Conservation (phyloP, 1,139 yeast genomes). For the Martiniozyma asiatica region DNA sequence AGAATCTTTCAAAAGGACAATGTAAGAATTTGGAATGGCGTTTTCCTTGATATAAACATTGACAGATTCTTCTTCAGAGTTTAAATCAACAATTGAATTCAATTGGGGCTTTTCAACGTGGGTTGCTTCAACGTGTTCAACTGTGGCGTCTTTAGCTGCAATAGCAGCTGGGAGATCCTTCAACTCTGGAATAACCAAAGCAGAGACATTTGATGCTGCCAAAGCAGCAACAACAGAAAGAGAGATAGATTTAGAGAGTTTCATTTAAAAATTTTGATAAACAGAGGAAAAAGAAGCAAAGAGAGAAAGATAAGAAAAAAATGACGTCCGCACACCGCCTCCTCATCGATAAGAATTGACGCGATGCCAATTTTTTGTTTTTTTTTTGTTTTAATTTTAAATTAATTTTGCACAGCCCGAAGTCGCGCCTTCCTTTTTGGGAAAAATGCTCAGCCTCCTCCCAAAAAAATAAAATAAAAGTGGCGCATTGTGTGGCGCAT, state of each 20-base stretch:
- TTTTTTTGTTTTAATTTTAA: no score
- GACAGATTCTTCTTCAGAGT: slow-evolving; percentile 24
- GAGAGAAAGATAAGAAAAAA: slow-evolving; percentile 3
- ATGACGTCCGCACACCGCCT: no score
- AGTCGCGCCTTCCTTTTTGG: no score
- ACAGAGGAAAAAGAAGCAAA: slow-evolving; percentile 3
- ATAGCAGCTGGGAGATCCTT: slow-evolving; percentile 34
- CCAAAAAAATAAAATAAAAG: no score
- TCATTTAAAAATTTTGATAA: slow-evolving; percentile 25
- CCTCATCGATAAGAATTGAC: no score
- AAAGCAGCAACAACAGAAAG: slow-evolving; percentile 31
- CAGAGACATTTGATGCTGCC: slow-evolving; percentile 50
- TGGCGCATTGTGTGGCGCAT: no score
- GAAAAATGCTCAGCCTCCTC: no score
- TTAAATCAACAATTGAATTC: slow-evolving; percentile 13
- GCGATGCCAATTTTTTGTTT: no score
- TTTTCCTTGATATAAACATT: slow-evolving; percentile 31
- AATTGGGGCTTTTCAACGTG: slow-evolving; percentile 1
- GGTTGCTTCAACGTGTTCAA: slow-evolving; percentile 7
- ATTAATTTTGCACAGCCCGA: no score
- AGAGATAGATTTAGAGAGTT: slow-evolving; percentile 38
- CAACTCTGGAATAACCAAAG: slow-evolving; percentile 51
- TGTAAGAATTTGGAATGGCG: slow-evolving; percentile 64
- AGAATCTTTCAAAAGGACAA: slow-evolving; percentile 60
- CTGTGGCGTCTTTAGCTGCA: slow-evolving; percentile 10